Percentiles rank a stretch among this genome's conserved stretches.
Conservation (phyloP, 164 flowering plant species). For the Annona squamosa region DNA sequence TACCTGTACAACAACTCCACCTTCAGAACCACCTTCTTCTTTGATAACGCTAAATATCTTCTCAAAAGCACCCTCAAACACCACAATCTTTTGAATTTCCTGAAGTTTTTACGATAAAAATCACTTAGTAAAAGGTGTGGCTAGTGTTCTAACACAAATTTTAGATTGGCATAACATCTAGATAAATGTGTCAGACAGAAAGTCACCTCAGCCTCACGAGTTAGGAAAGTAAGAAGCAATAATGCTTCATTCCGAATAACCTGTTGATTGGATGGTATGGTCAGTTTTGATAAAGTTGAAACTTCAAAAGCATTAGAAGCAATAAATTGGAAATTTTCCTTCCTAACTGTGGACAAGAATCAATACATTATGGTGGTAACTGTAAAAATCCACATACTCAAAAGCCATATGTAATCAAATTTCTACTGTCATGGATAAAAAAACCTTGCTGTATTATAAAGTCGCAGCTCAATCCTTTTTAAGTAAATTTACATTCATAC, state of each 20-base stretch:
- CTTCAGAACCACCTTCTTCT: slow-evolving; percentile 98
- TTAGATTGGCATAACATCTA: neutral
- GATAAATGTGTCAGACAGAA: neutral
- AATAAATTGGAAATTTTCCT: neutral
- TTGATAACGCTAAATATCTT: slow-evolving; percentile 91
- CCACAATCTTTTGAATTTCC: slow-evolving; percentile 98
- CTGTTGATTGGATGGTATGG: slow-evolving; percentile 28
- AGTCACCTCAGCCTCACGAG: slow-evolving; percentile 92
- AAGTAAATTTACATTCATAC: too few species aligned
- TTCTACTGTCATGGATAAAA: neutral
- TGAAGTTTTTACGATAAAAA: slow-evolving; percentile 18
- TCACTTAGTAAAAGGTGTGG: slow-evolving; percentile 1
- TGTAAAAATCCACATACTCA: neutral
- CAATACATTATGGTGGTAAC: neutral
- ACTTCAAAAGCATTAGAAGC: neutral
- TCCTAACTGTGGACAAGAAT: neutral
- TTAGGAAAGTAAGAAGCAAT: slow-evolving; percentile 85
- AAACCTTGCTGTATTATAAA: neutral
- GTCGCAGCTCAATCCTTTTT: neutral
- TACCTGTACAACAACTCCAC: slow-evolving; percentile 99
- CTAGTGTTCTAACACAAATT: neutral
- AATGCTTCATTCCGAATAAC: slow-evolving; percentile 95
- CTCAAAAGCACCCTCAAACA: slow-evolving; percentile 97
- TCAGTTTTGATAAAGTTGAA: slow-evolving; percentile 7
- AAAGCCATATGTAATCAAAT: neutral